phyloP scores from a whole-genome alignment of 2,329 filamentous ascomycete species.

The Curvularia spicifera region DNA sequence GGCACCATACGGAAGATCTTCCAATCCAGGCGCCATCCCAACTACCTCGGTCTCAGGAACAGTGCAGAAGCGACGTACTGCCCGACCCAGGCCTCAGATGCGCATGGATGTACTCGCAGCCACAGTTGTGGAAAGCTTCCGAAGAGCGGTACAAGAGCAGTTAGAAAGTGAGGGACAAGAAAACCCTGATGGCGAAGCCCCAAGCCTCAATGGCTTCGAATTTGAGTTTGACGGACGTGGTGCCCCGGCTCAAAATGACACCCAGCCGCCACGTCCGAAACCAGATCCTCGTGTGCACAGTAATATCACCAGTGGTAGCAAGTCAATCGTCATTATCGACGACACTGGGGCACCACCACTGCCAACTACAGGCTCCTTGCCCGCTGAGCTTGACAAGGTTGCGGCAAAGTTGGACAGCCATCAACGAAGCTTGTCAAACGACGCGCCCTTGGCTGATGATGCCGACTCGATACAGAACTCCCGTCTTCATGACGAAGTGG shows the following conservation, averaged over 20 bases:
- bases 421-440: conserved; percentile 26
- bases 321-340: conserved; percentile 89
- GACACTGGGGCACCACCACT: conserved; percentile 64
- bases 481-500: conserved; percentile 28
- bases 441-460: conserved; percentile 24
- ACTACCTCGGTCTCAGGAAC: conserved; percentile 35
- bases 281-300: conserved; percentile 54
- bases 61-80: conserved; percentile 42
- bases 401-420: conserved; percentile 6
- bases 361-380: conserved; percentile 58
- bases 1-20: conserved; percentile 35
- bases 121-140: conserved; percentile 78
- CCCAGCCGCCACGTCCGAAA: conserved; percentile 10
- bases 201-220: conserved; percentile 42
- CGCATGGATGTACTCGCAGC: conserved; percentile 85
- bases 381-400: conserved; percentile 21
- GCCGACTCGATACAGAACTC: conserved; percentile 25
- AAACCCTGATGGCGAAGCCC: conserved; percentile 23
- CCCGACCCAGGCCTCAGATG: conserved; percentile 54
- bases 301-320: conserved; percentile 77
- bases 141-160: conserved; percentile 73
- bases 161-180: conserved; percentile 40
- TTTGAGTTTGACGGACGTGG: conserved; percentile 44
- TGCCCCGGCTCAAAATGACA: conserved; percentile 21
- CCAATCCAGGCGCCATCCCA: conserved; percentile 37